Conservation (phyloP, 2,329 filamentous ascomycete species). For the Lecanicillium sp. region DNA sequence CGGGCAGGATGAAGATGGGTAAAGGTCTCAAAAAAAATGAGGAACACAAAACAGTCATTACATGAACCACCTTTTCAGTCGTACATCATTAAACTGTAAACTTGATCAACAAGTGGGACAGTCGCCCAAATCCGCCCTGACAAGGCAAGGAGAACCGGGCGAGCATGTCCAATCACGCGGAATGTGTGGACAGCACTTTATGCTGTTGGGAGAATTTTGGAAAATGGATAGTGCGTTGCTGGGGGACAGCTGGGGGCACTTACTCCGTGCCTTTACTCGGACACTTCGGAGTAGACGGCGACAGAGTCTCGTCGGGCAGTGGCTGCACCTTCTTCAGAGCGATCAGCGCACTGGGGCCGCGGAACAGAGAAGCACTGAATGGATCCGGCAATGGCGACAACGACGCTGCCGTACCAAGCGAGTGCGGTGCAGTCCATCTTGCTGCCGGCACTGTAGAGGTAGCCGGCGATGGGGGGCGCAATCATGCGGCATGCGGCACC, state of each 20-base stretch:
- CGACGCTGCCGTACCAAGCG: conserved; percentile 55
- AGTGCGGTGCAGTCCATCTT: conserved; percentile 51
- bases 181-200: too few species aligned
- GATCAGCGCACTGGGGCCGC: conserved; percentile 17
- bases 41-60: neutral
- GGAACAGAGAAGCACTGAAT: conserved; percentile 52
- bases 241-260: too few species aligned
- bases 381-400: conserved; percentile 48
- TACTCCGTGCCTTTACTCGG: conserved; percentile 10
- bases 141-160: too few species aligned
- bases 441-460: conserved; percentile 53
- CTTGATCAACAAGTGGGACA: conserved; percentile 5
- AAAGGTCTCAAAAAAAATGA: neutral
- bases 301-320: conserved; percentile 13
- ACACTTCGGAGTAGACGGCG: conserved; percentile 20
- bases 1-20: neutral
- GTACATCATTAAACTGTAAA: conserved; percentile 3
- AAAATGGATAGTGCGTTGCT: too few species aligned
- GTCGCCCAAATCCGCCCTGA: neutral
- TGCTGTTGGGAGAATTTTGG: too few species aligned
- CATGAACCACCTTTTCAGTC: neutral
- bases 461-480: conserved; percentile 57
- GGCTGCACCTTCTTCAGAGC: conserved; percentile 21
- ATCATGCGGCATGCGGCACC: conserved; percentile 61
- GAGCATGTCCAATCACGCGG: too few species aligned